These are phyloP conservation scores for Aegilops tauschii DNA, from an alignment of 176 grass and related monocot genomes.

Conservation along the genomic window DNA sequence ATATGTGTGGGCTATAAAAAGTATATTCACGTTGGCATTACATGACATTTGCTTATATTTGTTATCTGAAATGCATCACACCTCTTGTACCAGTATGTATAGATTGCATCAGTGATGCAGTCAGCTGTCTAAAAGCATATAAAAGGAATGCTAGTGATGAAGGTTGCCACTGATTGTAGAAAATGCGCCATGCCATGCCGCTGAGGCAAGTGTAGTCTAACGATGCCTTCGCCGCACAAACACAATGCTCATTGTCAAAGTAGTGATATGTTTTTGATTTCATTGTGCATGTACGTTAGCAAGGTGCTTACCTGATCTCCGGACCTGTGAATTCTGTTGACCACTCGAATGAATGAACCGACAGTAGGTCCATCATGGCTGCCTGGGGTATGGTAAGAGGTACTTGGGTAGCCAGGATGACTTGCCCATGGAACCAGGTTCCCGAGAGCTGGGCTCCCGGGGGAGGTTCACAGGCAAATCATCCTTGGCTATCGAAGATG, in stretches of 20 bases:
- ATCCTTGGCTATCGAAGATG: conserved; percentile 23
- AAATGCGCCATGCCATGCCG: neutral
- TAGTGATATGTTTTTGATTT: no score
- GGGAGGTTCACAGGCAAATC: no score
- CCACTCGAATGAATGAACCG: neutral
- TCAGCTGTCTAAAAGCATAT: no score
- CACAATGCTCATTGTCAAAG: no score
- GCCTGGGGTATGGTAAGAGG: conserved; percentile 16
- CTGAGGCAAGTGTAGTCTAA: neutral
- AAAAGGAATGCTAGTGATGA: neutral
- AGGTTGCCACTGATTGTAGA: neutral
- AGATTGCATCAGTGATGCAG: no score
- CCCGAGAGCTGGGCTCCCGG: neutral
- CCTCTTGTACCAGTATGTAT: no score
- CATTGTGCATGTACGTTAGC: no score
- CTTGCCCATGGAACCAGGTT: conserved; percentile 18
- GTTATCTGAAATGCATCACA: no score
- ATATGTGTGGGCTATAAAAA: no score
- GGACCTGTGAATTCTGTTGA: neutral
- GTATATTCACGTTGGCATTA: no score
- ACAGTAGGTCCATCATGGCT: no score
- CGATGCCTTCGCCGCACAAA: neutral
- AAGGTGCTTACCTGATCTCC: neutral
- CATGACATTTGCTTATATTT: no score
- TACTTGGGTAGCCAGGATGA: conserved; percentile 31